phyloP scores from a whole-genome alignment of 768 basidiomycete genomes.

The Naganishia randhawae region DNA sequence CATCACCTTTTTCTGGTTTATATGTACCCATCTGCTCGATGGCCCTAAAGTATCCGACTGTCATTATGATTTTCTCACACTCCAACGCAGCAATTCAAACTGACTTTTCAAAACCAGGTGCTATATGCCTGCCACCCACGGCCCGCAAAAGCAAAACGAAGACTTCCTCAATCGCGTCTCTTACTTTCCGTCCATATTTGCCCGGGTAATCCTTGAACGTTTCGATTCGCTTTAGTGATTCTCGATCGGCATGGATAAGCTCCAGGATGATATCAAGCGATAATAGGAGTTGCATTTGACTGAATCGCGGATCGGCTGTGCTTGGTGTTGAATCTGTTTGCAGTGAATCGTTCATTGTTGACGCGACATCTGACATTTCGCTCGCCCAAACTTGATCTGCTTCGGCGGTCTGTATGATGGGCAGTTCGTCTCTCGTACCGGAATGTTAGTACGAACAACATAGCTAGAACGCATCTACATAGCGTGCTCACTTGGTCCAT shows the following conservation, averaged over 20 bases:
- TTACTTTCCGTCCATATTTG: constrained; percentile 76
- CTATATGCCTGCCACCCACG: constrained; percentile 72
- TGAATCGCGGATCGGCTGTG: constrained; percentile 39
- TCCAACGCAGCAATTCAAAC: constrained; percentile 39
- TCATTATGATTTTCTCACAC: neutral
- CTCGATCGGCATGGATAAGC: constrained; percentile 87
- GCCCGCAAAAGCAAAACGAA: constrained; percentile 80
- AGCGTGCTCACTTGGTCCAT: neutral
- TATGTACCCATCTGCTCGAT: constrained; percentile 85
- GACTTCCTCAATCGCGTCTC: constrained; percentile 88
- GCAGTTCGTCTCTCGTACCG: neutral
- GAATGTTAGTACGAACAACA: neutral
- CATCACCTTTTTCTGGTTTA: constrained; percentile 79
- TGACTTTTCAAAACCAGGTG: constrained; percentile 71
- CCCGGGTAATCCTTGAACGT: constrained; percentile 85
- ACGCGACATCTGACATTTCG: neutral
- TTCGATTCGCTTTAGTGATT: constrained; percentile 85
- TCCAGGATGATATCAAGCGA: constrained; percentile 87
- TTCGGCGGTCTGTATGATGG: constrained; percentile 16
- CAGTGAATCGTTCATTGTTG: constrained; percentile 11
- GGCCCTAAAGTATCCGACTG: constrained; percentile 58
- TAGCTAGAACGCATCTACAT: neutral
- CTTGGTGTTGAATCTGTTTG: neutral
- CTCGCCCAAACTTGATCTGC: neutral
- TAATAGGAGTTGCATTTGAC: constrained; percentile 77